Conservation (phyloP, 169 alveolate genomes). For the Hepatocystis sp. region DNA sequence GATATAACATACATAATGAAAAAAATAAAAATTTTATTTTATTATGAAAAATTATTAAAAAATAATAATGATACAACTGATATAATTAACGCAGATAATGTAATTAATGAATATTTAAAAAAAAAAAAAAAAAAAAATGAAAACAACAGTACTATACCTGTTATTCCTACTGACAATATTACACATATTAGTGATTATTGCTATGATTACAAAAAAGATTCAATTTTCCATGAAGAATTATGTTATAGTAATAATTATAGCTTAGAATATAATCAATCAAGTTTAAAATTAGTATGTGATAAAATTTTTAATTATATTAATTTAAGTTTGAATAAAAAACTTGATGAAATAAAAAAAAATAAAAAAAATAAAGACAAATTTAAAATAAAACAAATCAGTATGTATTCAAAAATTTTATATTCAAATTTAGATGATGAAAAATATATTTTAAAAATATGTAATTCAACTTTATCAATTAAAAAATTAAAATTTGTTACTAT, state of each 20-base stretch:
- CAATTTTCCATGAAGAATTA: background rate
- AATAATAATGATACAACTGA: slow-evolving; percentile 23
- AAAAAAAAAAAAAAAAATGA: too few species aligned
- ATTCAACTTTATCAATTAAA: slow-evolving; percentile 50
- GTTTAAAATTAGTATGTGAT: slow-evolving; percentile 14
- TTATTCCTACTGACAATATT: too few species aligned
- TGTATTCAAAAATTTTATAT: slow-evolving; percentile 50
- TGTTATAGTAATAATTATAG: slow-evolving; percentile 15
- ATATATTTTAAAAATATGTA: slow-evolving; percentile 69
- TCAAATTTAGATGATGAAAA: slow-evolving; percentile 71
- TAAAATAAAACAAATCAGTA: slow-evolving; percentile 61
- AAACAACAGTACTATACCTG: too few species aligned
- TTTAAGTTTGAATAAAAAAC: slow-evolving; percentile 14
- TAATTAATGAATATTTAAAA: too few species aligned
- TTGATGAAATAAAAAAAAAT: slow-evolving; percentile 32
- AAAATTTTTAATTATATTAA: slow-evolving; percentile 33
- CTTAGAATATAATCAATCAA: background rate
- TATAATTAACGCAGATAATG: too few species aligned
- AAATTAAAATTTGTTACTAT: slow-evolving; percentile 37
- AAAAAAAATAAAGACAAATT: slow-evolving; percentile 25
- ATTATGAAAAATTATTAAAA: slow-evolving; percentile 25
- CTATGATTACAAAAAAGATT: too few species aligned
- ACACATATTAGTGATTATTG: too few species aligned
- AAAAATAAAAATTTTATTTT: slow-evolving; percentile 21
- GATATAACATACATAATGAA: slow-evolving; percentile 17